Base-by-base conservation (phyloP, 2,329 filamentous ascomycete genomes). In the Pseudogymnoascus sp. region DNA sequence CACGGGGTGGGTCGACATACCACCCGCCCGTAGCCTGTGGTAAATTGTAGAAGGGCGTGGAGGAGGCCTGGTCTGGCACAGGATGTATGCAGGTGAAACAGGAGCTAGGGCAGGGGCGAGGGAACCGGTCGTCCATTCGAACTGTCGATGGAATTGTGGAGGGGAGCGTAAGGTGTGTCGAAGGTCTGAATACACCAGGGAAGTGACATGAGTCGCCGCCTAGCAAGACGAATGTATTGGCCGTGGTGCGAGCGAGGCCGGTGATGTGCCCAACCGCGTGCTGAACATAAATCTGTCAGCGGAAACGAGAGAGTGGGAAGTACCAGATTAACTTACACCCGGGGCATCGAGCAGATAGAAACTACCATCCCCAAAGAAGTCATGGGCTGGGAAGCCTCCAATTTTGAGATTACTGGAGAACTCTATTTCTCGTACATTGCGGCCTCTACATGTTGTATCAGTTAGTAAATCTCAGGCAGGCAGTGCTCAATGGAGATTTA, bases 321-420 rank as follows among this genome's bases (percentile, higher is more conserved):
- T 8, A 47, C 41, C 20, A n/a, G 9, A 28, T 47, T 25, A 7
- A 28, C 41, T 47, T 47, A 47, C 41, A 1, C 81, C 81, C 0
- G 79, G 79, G 1, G 76, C 74, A 64, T 81, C 73, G 30, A 84
- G 72, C 1, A 84, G 71, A 66, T 82, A 83, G 64, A 85, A 81
- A 20, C 72, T 76, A 0, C 81, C 81, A 66, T 85, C 81, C 2
- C 76, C 76, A 61, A 83, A 84, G 66, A 77, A 83, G 66, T 85
- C 81, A 25, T 73, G 70, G 1, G 79, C 78, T 32, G 72, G 65
- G 65, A 79, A 80, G 5, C 72, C 66, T 1, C 76, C 78, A 16
- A 80, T 74, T 63, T 73, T 70, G 3, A 76, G 65, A 20, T 62
- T 57, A 0, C 62, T 63, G 6, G 67, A 28, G 57, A 66, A 67